Evolutionary conservation across 768 basidiomycete genomes (phyloP).

Genomic region (Lactarius pseudohatsudake): DNA sequence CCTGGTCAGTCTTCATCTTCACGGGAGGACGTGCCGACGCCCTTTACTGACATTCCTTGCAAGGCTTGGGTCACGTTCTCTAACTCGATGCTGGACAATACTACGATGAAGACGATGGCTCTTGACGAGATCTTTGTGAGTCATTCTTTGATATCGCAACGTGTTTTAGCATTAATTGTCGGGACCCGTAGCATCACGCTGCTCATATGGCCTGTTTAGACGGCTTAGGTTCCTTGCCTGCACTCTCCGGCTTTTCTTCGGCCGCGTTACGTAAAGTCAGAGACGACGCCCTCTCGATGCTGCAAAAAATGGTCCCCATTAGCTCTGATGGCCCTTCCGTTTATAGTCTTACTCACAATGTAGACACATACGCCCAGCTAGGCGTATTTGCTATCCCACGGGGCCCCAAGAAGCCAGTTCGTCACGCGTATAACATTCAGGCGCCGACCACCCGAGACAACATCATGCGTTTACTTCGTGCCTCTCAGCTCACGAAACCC

Average conservation of each 20-base stretch:
- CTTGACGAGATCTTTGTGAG: conserved; percentile 67
- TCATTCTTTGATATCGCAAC: conserved; percentile 16
- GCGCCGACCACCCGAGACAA: conserved; percentile 90
- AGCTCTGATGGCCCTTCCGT: conserved; percentile 31
- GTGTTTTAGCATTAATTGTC: conserved; percentile 22
- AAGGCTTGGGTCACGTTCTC: conserved; percentile 94
- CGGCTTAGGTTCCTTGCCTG: conserved; percentile 78
- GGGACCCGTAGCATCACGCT: conserved; percentile 70
- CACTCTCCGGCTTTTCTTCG: conserved; percentile 61
- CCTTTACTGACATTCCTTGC: conserved; percentile 6
- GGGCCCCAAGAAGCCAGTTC: conserved; percentile 45
- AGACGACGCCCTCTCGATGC: conserved; percentile 50
- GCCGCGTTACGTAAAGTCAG: conserved; percentile 62
- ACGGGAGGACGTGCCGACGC: not conserved
- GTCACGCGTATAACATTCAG: conserved; percentile 68
- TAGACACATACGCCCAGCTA: conserved; percentile 49
- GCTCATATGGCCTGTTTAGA: conserved; percentile 93
- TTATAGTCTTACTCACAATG: conserved; percentile 37
- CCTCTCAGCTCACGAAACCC: conserved; percentile 86
- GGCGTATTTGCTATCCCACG: conserved; percentile 72
- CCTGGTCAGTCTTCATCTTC: conserved; percentile 52
- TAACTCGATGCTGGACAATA: conserved; percentile 52
- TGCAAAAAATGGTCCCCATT: conserved; percentile 58
- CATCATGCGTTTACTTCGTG: conserved; percentile 83
- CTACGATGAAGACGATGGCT: conserved; percentile 38